Evolutionary conservation across 768 basidiomycete genomes (phyloP).

Genomic region (Dioszegia aurantiaca): DNA sequence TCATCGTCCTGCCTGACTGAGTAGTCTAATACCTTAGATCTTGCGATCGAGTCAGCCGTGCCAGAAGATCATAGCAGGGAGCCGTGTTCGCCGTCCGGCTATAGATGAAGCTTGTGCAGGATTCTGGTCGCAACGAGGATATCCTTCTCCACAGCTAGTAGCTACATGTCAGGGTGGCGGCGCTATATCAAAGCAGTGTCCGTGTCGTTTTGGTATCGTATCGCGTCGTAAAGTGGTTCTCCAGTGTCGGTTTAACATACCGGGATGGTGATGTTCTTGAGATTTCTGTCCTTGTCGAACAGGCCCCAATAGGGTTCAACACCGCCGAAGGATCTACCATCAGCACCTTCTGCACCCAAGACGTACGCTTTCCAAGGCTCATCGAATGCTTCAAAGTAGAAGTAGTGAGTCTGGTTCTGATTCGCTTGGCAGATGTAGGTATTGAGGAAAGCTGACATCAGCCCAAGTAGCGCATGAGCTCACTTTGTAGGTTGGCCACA

Average conservation of each 20-base stretch:
- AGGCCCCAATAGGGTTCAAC: constrained; percentile 73
- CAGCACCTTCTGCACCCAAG: not conserved
- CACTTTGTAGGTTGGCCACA: constrained; percentile 57
- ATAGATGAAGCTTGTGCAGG: too few species aligned
- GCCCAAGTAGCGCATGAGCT: constrained; percentile 13
- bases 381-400: constrained; percentile 72
- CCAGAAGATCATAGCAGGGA: too few species aligned
- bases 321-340: constrained; percentile 69
- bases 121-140: too few species aligned
- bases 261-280: constrained; percentile 53
- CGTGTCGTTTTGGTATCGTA: constrained; percentile 4
- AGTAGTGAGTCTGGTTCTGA: constrained; percentile 74
- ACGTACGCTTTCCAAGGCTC: constrained; percentile 72
- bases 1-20: too few species aligned
- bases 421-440: constrained; percentile 86
- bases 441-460: constrained; percentile 63
- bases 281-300: constrained; percentile 58
- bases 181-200: too few species aligned
- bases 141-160: too few species aligned
- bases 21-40: too few species aligned
- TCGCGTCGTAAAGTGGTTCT: not conserved
- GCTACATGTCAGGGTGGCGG: too few species aligned
- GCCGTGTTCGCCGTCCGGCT: too few species aligned
- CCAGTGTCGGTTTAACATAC: constrained; percentile 28
- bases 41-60: too few species aligned